A percentile compares a stretch with the other conserved stretches of the same genome.
Conservation (phyloP, 2,329 filamentous ascomycete genomes). For the Colletotrichum navitas region DNA sequence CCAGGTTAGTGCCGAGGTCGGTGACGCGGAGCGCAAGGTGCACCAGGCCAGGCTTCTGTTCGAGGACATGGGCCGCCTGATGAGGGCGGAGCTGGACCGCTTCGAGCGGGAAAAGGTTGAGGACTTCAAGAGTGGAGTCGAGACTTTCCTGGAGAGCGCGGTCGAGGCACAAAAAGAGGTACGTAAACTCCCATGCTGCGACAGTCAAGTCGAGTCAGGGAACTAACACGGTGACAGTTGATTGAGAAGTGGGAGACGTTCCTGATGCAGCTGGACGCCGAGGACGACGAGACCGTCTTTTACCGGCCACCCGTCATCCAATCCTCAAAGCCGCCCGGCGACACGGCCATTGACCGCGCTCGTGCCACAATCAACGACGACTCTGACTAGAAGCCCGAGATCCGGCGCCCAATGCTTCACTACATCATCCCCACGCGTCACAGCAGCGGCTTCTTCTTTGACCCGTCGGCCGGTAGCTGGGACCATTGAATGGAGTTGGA, state of each 20-base stretch:
- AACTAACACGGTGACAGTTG: constrained; percentile 57
- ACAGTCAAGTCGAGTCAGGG: neutral
- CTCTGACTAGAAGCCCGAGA: constrained; percentile 61
- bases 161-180: constrained; percentile 99
- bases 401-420: constrained; percentile 25
- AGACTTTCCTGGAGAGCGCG: constrained; percentile 96
- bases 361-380: constrained; percentile 71
- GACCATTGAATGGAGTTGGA: constrained; percentile 16
- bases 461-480: constrained; percentile 14
- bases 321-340: constrained; percentile 60
- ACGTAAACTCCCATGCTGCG: constrained; percentile 47
- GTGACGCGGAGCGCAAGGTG: constrained; percentile 93
- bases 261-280: constrained; percentile 93
- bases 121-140: constrained; percentile 97
- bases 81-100: constrained; percentile 90
- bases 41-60: constrained; percentile 92
- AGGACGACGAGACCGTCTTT: constrained; percentile 83
- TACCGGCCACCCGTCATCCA: constrained; percentile 73
- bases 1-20: constrained; percentile 91
- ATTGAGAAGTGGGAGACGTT: constrained; percentile 99
- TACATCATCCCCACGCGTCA: constrained; percentile 29
- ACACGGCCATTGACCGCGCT: constrained; percentile 72
- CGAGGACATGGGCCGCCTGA: constrained; percentile 95
- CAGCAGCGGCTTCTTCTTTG: constrained; percentile 24
- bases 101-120: constrained; percentile 99